phyloP scores from a whole-genome alignment of 2,329 filamentous ascomycete species.

The Calonectria hawksworthii region DNA sequence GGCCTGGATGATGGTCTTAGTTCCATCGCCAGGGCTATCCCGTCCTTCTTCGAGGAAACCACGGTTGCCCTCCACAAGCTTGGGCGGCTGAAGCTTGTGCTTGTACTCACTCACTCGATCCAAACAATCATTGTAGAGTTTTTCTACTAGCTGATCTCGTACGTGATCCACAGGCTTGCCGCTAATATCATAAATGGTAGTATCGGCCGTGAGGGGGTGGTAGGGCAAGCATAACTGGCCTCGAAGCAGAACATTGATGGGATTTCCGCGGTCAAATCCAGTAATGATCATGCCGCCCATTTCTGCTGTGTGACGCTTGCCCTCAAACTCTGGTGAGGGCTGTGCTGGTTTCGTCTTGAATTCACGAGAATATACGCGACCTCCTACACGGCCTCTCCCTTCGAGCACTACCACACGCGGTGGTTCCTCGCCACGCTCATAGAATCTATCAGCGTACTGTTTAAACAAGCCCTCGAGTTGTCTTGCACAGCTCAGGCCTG shows the following conservation, averaged over 20 bases:
- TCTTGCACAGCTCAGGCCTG: conserved; percentile 90
- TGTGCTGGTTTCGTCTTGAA: conserved; percentile 71
- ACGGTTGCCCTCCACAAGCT: conserved; percentile 85
- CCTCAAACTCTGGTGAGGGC: conserved; percentile 66
- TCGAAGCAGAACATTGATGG: conserved; percentile 89
- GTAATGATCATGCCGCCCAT: conserved; percentile 99
- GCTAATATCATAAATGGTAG: conserved; percentile 90
- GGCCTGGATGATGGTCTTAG: conserved; percentile 77
- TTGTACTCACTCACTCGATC: conserved; percentile 94
- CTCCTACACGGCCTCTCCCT: conserved; percentile 88
- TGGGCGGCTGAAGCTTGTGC: conserved; percentile 77
- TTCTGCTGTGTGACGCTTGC: conserved; percentile 83
- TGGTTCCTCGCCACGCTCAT: conserved; percentile 73
- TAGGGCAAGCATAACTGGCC: conserved; percentile 91
- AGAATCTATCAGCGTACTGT: conserved; percentile 81
- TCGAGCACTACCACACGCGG: conserved; percentile 87
- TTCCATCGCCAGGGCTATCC: conserved; percentile 79
- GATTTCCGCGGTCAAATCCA: conserved; percentile 95
- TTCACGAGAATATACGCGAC: conserved; percentile 89
- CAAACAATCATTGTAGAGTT: conserved; percentile 93
- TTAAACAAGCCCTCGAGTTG: conserved; percentile 89
- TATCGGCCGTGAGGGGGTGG: conserved; percentile 82
- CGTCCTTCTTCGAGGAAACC: conserved; percentile 86
- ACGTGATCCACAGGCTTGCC: conserved; percentile 82
- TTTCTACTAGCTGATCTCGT: conserved; percentile 87